A percentile compares a stretch with the other conserved stretches of the same genome.
Evolutionary conservation across 78 protist species (phyloP).

Genomic region (Tieghemostelium lacteum): DNA sequence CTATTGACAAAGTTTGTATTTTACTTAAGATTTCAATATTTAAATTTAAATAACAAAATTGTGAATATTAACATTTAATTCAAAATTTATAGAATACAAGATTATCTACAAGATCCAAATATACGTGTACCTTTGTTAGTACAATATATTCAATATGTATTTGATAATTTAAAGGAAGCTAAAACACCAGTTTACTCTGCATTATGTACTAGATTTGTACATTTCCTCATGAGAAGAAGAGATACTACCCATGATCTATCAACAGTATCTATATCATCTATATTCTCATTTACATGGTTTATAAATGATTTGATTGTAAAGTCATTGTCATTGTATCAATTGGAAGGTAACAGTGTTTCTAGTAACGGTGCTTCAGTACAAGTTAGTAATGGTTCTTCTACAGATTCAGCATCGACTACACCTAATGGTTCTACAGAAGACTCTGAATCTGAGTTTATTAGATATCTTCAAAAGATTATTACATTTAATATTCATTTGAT

Average conservation of each 20-base stretch:
- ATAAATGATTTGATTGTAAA: constrained; percentile 55
- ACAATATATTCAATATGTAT: constrained; percentile 25
- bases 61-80: not conserved
- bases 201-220: constrained; percentile 46
- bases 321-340: constrained; percentile 13
- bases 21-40: not conserved
- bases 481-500: constrained; percentile 35
- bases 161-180: constrained; percentile 34
- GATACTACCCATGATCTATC: not conserved
- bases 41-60: not conserved
- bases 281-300: constrained; percentile 72
- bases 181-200: constrained; percentile 57
- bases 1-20: constrained; percentile 19
- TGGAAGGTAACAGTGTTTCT: constrained; percentile 4
- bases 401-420: not conserved
- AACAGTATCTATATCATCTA: constrained; percentile 17
- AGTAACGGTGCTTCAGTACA: constrained; percentile 5
- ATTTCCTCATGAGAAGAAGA: constrained; percentile 52
- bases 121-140: constrained; percentile 53
- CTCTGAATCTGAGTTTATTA: constrained; percentile 37
- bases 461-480: constrained; percentile 41
- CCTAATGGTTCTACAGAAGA: constrained; percentile 1
- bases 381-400: not conserved
- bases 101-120: constrained; percentile 25
- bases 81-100: constrained; percentile 8